Conservation (phyloP, 2,329 filamentous ascomycete genomes). For the Remersonia thermophila region DNA sequence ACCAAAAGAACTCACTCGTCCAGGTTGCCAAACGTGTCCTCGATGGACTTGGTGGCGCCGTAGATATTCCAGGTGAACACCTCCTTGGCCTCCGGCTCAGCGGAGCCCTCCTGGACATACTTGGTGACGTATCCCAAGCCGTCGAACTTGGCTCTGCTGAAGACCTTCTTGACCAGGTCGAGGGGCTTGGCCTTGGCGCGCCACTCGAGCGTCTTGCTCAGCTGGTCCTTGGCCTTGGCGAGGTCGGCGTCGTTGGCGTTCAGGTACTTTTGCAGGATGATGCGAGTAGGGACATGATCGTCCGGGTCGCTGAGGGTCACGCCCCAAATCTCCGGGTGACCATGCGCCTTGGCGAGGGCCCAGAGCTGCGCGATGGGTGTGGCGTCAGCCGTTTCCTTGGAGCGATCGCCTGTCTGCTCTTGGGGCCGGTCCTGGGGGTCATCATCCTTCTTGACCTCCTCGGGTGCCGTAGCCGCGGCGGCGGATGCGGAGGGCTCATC, state of each 20-base stretch:
- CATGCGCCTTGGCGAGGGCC: constrained; percentile 18
- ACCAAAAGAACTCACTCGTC: constrained; percentile 50
- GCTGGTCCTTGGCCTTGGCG: constrained; percentile 62
- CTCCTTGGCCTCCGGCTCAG: constrained; percentile 35
- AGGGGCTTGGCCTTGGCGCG: constrained; percentile 63
- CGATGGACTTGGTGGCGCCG: constrained; percentile 69
- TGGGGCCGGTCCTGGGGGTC: no score
- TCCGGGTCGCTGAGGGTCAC: constrained; percentile 47
- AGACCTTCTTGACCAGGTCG: constrained; percentile 51
- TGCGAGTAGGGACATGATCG: constrained; percentile 59
- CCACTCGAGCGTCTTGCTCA: constrained; percentile 71
- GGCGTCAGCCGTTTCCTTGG: background rate
- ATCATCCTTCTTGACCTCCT: no score
- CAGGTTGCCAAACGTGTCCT: constrained; percentile 68
- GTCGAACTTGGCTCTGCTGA: constrained; percentile 57
- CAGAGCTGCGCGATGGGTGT: constrained; percentile 18
- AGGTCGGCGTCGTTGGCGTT: constrained; percentile 75
- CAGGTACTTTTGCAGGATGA: constrained; percentile 86
- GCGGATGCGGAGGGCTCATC: no score
- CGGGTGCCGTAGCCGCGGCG: background rate
- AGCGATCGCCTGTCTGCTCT: background rate
- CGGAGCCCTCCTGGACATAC: constrained; percentile 36
- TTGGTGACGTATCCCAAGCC: constrained; percentile 70
- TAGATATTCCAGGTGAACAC: constrained; percentile 91
- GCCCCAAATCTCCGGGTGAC: constrained; percentile 76